phyloP scores from a whole-genome alignment of 2,329 filamentous ascomycete species.

The Ceratocystis papillata region DNA sequence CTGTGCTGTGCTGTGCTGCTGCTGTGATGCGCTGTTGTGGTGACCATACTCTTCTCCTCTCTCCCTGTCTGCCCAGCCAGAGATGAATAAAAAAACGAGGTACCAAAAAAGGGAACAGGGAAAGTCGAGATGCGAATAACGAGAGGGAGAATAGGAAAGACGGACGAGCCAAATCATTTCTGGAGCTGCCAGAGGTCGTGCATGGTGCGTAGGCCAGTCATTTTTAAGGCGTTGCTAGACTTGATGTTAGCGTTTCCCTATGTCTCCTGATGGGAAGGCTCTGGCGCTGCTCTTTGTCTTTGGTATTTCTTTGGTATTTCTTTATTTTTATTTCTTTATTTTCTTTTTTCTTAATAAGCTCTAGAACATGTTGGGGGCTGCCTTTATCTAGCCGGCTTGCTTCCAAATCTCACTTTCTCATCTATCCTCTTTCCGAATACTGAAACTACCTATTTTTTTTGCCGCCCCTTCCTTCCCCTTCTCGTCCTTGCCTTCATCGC shows the following conservation, averaged over 20 bases:
- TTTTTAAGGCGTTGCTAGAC: no score
- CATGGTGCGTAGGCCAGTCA: background rate
- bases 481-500: background rate
- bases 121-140: background rate
- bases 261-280: no score
- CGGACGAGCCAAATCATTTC: background rate
- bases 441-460: no score
- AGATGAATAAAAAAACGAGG: background rate
- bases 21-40: background rate
- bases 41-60: background rate
- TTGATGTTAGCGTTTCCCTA: background rate
- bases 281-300: no score
- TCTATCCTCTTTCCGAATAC: no score
- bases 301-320: no score
- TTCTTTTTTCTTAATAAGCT: slow-evolving; percentile 9
- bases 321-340: background rate
- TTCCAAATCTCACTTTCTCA: no score
- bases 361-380: no score
- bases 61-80: background rate
- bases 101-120: background rate
- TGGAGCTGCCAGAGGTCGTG: background rate
- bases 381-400: no score
- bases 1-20: slow-evolving; percentile 3
- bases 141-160: no score
- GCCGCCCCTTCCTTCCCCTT: background rate